These are phyloP conservation scores for Xylaria arbuscula DNA, from an alignment of 2,329 filamentous ascomycete species.

Conservation along the genomic window DNA sequence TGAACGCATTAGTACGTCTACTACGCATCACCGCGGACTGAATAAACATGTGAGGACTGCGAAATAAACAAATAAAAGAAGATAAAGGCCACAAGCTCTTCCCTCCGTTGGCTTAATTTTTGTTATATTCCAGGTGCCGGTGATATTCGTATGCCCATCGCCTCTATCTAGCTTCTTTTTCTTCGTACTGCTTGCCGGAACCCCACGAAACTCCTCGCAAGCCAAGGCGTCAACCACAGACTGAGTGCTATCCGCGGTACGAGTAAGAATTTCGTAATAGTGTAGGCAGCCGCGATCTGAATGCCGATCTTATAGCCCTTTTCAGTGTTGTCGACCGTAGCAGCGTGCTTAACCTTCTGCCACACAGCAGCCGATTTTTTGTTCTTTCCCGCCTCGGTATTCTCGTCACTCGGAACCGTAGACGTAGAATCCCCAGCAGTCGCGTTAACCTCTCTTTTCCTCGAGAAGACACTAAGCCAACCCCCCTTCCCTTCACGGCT, in stretches of 20 bases:
- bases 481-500: constrained; percentile 37
- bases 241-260: constrained; percentile 81
- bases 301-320: constrained; percentile 65
- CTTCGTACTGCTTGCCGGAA: constrained; percentile 45
- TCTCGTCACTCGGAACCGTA: constrained; percentile 49
- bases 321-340: constrained; percentile 47
- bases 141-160: not conserved
- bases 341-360: constrained; percentile 43
- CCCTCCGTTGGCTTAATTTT: not conserved
- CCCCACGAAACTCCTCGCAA: constrained; percentile 74
- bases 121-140: constrained; percentile 11
- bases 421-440: constrained; percentile 34
- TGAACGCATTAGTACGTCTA: constrained; percentile 1
- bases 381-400: constrained; percentile 21
- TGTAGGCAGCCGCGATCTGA: constrained; percentile 88
- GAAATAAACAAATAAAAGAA: constrained; percentile 36
- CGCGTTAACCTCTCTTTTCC: constrained; percentile 50
- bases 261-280: constrained; percentile 86
- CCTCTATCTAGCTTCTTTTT: constrained; percentile 31
- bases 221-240: constrained; percentile 92
- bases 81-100: constrained; percentile 37
- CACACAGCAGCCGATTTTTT: constrained; percentile 41
- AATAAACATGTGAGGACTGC: constrained; percentile 37
- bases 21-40: constrained; percentile 7
- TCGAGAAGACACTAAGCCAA: constrained; percentile 23